Conservation (phyloP, 495 filamentous ascomycete genomes). For the Usnea hakonensis region DNA sequence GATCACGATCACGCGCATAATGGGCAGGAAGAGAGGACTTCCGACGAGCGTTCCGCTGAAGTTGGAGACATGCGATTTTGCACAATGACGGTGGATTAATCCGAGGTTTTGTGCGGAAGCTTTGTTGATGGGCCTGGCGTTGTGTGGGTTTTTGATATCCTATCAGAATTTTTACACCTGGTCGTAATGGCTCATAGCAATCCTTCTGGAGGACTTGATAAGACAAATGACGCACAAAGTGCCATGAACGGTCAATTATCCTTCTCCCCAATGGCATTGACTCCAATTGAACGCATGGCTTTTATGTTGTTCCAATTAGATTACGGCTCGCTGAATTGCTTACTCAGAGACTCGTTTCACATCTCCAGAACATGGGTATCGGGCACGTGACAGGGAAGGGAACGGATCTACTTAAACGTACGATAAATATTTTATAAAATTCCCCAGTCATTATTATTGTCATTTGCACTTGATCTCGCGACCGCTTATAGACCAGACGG, state of each 20-base stretch:
- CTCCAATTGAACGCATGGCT: neutral
- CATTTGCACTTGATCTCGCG: too few species aligned
- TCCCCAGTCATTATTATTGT: too few species aligned
- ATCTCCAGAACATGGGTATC: too few species aligned
- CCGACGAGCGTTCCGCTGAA: neutral
- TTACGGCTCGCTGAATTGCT: too few species aligned
- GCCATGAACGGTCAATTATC: conserved; percentile 56
- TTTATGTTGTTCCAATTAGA: too few species aligned
- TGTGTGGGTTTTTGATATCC: neutral
- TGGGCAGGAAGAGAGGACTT: neutral
- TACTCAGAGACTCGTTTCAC: too few species aligned
- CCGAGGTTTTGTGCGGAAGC: neutral
- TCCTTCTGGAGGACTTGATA: conserved; percentile 21
- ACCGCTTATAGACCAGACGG: neutral
- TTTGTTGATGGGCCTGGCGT: neutral
- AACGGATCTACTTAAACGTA: too few species aligned
- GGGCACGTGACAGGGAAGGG: too few species aligned
- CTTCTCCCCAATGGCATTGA: conserved; percentile 43
- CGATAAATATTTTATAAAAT: too few species aligned
- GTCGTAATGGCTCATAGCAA: neutral
- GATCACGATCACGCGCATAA: neutral
- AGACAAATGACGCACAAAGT: conserved; percentile 57
- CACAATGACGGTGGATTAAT: neutral
- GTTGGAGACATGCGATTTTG: neutral
- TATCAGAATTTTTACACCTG: neutral